phyloP scores from a whole-genome alignment of 2,329 filamentous ascomycete species.

The Phaeosphaeria sp. region DNA sequence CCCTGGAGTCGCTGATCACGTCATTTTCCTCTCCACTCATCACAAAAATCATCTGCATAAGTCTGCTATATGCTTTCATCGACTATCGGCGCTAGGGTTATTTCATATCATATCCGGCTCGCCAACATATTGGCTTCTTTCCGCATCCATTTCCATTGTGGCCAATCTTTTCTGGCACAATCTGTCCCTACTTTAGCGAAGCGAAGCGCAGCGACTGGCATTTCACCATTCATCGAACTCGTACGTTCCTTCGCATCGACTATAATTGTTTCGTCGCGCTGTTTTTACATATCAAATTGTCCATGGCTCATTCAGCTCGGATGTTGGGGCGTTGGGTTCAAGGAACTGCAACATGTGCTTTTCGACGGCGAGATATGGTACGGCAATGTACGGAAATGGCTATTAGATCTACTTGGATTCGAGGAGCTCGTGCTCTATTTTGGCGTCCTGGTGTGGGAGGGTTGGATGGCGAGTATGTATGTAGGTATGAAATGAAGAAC shows the following conservation, averaged over 20 bases:
- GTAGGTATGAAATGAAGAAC: background rate
- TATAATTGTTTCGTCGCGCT: background rate
- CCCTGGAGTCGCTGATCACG: conserved; percentile 26
- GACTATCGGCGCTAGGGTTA: background rate
- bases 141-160: background rate
- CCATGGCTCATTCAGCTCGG: background rate
- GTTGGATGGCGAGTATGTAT: background rate
- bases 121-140: background rate
- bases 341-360: background rate
- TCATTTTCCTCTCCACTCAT: background rate
- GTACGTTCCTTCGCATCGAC: background rate
- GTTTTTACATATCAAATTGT: background rate
- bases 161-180: background rate
- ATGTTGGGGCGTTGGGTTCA: background rate
- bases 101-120: background rate
- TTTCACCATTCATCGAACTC: background rate
- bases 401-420: background rate
- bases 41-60: background rate
- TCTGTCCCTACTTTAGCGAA: background rate
- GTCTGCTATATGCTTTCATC: background rate
- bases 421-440: background rate
- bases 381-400: background rate
- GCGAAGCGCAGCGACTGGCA: background rate
- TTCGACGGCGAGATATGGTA: background rate
- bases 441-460: background rate